These are phyloP conservation scores for Eucalyptus sp. DNA, from an alignment of 345 rosid genomes.

Conservation along the genomic window DNA sequence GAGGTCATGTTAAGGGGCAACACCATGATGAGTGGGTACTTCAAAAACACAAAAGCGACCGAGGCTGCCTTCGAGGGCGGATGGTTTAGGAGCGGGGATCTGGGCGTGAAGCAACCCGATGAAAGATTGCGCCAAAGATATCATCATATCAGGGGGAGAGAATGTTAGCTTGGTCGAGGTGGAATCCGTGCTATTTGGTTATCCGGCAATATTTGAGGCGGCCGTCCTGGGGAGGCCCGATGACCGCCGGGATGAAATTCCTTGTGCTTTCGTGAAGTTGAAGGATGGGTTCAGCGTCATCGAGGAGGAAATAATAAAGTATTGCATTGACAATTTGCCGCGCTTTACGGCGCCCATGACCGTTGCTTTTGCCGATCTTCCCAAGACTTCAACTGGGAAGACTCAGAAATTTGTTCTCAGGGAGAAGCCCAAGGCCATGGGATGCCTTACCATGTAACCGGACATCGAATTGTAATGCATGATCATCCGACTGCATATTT, in stretches of 20 bases:
- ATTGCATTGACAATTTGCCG: constrained; percentile 35
- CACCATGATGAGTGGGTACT: constrained; percentile 73
- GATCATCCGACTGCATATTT: neutral
- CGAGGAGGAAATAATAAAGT: constrained; percentile 35
- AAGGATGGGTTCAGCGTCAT: constrained; percentile 23
- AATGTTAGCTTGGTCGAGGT: constrained; percentile 62
- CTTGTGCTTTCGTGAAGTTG: constrained; percentile 32
- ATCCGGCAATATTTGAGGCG: constrained; percentile 54
- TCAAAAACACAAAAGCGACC: constrained; percentile 48
- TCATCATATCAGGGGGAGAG: constrained; percentile 74
- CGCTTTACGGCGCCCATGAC: constrained; percentile 53
- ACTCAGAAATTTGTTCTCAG: constrained; percentile 44
- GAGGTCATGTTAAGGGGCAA: constrained; percentile 72
- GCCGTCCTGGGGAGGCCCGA: constrained; percentile 71
- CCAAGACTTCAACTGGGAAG: constrained; percentile 61
- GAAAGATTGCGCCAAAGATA: constrained; percentile 61
- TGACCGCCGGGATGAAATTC: constrained; percentile 61
- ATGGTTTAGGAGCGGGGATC: constrained; percentile 74
- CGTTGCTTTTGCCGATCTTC: constrained; percentile 52
- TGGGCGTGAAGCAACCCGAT: constrained; percentile 53
- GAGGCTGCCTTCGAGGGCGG: constrained; percentile 48
- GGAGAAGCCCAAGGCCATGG: constrained; percentile 47
- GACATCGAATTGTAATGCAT: constrained; percentile 32
- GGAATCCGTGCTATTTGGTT: constrained; percentile 40
- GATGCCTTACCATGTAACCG: constrained; percentile 33